Conservation (phyloP, 345 rosid species). For the Nephelium lappaceum region DNA sequence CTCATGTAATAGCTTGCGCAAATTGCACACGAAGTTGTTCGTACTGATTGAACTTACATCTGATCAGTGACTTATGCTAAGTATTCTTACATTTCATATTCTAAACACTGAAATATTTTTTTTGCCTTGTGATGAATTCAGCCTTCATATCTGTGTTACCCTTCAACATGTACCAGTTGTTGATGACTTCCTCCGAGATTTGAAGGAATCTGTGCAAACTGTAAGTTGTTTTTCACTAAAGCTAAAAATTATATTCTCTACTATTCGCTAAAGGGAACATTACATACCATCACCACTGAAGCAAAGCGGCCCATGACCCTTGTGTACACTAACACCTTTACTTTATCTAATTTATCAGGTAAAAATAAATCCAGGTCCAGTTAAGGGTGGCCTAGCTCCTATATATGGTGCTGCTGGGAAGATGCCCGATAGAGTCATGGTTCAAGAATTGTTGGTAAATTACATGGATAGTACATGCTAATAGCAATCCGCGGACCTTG, state of each 20-base stretch:
- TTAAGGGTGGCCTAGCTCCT: constrained; percentile 84
- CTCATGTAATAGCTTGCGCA: not conserved
- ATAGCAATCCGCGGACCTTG: not conserved
- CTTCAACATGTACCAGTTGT: constrained; percentile 77
- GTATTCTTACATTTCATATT: not conserved
- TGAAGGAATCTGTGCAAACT: constrained; percentile 70
- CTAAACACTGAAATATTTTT: not conserved
- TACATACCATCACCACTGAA: not conserved
- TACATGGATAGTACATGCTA: constrained; percentile 88
- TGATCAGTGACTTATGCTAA: not conserved
- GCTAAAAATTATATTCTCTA: not conserved
- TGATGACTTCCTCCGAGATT: constrained; percentile 65
- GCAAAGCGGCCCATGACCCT: not conserved
- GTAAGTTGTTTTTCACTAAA: constrained; percentile 47
- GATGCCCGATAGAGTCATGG: constrained; percentile 87
- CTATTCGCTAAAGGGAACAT: not conserved
- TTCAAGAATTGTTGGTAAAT: constrained; percentile 72
- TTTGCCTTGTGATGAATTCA: constrained; percentile 36
- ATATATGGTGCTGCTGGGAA: constrained; percentile 94
- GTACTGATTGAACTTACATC: not conserved
- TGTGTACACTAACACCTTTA: not conserved
- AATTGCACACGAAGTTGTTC: not conserved
- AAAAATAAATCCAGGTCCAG: constrained; percentile 81
- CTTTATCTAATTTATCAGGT: constrained; percentile 45
- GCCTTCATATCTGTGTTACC: constrained; percentile 85